These are phyloP conservation scores for Phytophthora pinifolia DNA, from an alignment of 352 stramenopile species.

Conservation along the genomic window DNA sequence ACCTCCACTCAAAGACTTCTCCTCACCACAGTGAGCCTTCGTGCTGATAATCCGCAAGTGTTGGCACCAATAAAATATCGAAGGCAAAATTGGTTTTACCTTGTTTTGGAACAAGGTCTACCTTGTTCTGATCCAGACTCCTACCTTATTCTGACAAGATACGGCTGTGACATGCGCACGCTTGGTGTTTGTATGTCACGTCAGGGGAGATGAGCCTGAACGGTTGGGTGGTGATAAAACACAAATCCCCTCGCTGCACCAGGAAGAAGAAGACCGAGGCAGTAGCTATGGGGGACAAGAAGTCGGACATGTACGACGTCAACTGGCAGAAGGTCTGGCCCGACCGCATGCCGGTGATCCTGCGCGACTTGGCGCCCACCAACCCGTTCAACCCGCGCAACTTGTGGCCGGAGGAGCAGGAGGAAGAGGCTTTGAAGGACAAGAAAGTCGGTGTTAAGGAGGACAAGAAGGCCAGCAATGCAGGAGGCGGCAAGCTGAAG, in stretches of 20 bases:
- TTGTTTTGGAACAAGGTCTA: no score
- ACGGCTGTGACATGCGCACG: slow-evolving; percentile 19
- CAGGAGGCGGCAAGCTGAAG: slow-evolving; percentile 67
- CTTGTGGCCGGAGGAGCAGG: slow-evolving; percentile 81
- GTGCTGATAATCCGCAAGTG: slow-evolving; percentile 15
- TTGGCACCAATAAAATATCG: slow-evolving; percentile 1
- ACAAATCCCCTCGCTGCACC: slow-evolving; percentile 5
- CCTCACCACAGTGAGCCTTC: slow-evolving; percentile 13
- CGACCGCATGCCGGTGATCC: slow-evolving; percentile 87
- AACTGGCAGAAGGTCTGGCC: slow-evolving; percentile 91
- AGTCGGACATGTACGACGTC: slow-evolving; percentile 82
- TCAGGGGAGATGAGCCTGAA: slow-evolving; percentile 16
- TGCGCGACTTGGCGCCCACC: slow-evolving; percentile 78
- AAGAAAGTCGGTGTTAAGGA: slow-evolving; percentile 36
- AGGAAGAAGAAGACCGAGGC: not conserved
- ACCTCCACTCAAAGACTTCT: not conserved
- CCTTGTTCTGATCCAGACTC: no score
- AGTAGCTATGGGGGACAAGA: slow-evolving; percentile 54
- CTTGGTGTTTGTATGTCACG: slow-evolving; percentile 17
- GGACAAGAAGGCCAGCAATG: slow-evolving; percentile 49
- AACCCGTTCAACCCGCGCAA: slow-evolving; percentile 89
- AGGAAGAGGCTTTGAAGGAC: slow-evolving; percentile 34
- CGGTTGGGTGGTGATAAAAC: slow-evolving; percentile 25
- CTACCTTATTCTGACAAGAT: slow-evolving; percentile 11
- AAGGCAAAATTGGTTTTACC: no score